These are phyloP conservation scores for Clarireedia monteithiana DNA, from an alignment of 2,329 filamentous ascomycete species.

Conservation along the genomic window DNA sequence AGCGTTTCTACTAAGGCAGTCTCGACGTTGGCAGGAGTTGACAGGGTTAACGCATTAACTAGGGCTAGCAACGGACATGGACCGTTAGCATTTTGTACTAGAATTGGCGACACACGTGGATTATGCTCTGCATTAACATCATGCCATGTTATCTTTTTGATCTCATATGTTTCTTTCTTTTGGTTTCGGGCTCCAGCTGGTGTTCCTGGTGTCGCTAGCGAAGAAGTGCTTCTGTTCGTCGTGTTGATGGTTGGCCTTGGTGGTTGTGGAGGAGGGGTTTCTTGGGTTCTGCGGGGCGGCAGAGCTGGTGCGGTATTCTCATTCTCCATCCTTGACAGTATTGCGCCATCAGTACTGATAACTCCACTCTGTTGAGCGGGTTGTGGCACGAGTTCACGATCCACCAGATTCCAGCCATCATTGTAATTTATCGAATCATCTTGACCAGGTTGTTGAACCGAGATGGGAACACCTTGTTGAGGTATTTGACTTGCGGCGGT, in stretches of 20 bases:
- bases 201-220: constrained; percentile 9
- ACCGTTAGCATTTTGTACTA: constrained; percentile 90
- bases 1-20: constrained; percentile 74
- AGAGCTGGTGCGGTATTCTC: constrained; percentile 21
- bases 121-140: constrained; percentile 54
- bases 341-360: constrained; percentile 12
- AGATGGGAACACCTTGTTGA: neutral
- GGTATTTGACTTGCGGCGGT: constrained; percentile 10
- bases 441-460: neutral
- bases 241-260: constrained; percentile 18
- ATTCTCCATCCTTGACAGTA: constrained; percentile 8
- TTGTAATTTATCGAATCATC: constrained; percentile 15
- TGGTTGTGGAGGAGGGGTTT: constrained; percentile 22
- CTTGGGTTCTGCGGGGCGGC: constrained; percentile 21
- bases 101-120: constrained; percentile 71
- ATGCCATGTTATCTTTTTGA: constrained; percentile 84
- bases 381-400: constrained; percentile 17
- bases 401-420: constrained; percentile 25
- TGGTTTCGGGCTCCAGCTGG: constrained; percentile 13
- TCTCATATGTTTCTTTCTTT: constrained; percentile 71
- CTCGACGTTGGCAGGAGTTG: constrained; percentile 58
- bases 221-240: constrained; percentile 12
- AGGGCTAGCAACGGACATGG: constrained; percentile 89
- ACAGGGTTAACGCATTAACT: constrained; percentile 84
- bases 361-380: constrained; percentile 21